A percentile compares a stretch with the other conserved stretches of the same genome.
These are phyloP conservation scores for Hypoxylon rubiginosum DNA, from an alignment of 2,329 filamentous ascomycete genomes.

Conservation along the genomic window DNA sequence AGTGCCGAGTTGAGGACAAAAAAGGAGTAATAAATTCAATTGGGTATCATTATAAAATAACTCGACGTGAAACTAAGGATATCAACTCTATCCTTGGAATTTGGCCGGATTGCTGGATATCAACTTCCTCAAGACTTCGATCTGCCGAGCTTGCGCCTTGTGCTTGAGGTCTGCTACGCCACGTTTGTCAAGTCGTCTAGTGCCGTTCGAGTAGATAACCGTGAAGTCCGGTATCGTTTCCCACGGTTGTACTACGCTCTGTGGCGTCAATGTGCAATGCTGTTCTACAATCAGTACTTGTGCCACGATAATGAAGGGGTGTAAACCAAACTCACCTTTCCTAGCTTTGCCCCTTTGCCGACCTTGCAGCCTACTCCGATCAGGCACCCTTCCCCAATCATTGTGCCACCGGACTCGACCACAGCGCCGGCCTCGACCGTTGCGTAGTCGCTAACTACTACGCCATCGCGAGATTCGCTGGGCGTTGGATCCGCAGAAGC, in stretches of 20 bases:
- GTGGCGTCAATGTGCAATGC: conserved; percentile 79
- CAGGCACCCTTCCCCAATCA: conserved; percentile 71
- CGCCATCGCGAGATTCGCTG: conserved; percentile 59
- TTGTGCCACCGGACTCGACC: conserved; percentile 73
- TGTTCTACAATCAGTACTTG: conserved; percentile 48
- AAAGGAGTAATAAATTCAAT: neutral
- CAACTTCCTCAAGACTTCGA: conserved; percentile 75
- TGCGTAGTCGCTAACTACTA: conserved; percentile 72
- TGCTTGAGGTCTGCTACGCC: conserved; percentile 74
- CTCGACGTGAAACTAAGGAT: conserved; percentile 10
- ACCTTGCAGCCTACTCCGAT: conserved; percentile 72
- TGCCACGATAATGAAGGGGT: neutral
- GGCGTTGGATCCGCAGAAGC: conserved; percentile 50
- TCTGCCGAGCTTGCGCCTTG: conserved; percentile 74
- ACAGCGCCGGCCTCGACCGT: conserved; percentile 71
- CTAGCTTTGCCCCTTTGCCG: conserved; percentile 71
- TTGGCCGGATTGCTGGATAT: conserved; percentile 74
- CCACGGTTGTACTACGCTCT: conserved; percentile 69
- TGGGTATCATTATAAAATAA: conserved; percentile 33
- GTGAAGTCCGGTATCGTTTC: conserved; percentile 74
- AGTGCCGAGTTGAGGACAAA: neutral
- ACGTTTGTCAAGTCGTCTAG: conserved; percentile 69
- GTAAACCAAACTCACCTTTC: conserved; percentile 64
- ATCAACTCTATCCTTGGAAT: conserved; percentile 53
- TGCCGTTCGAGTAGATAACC: conserved; percentile 76